phyloP scores from a whole-genome alignment of 2,329 filamentous ascomycete genomes.

The Tolypocladium amazonense region DNA sequence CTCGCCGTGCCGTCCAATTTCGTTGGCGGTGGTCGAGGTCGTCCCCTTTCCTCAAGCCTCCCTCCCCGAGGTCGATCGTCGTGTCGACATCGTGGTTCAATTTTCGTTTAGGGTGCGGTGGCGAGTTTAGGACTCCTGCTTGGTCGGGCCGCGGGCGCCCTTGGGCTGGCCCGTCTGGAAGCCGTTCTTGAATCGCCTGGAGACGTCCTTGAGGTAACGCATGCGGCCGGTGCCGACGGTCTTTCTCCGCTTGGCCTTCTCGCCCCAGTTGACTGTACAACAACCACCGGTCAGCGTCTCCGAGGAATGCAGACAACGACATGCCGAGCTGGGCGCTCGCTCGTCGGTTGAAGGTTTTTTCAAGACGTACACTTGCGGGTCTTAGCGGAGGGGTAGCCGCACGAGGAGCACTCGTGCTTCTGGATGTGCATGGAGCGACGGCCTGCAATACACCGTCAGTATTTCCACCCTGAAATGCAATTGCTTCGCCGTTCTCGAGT shows the following conservation, averaged over 20 bases:
- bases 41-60: neutral
- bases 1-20: neutral
- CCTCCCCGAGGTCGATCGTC: conserved; percentile 2
- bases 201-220: conserved; percentile 86
- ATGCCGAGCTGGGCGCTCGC: neutral
- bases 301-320: neutral
- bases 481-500: conserved; percentile 4
- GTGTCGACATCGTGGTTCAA: conserved; percentile 3
- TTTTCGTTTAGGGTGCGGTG: conserved; percentile 4
- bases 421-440: conserved; percentile 98
- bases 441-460: conserved; percentile 42
- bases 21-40: neutral
- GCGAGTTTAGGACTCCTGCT: conserved; percentile 11
- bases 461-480: conserved; percentile 1
- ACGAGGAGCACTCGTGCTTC: conserved; percentile 93
- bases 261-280: conserved; percentile 87
- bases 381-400: conserved; percentile 97
- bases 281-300: neutral
- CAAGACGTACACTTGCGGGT: conserved; percentile 87
- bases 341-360: neutral
- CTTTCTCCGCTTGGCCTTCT: conserved; percentile 99
- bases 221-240: conserved; percentile 94
- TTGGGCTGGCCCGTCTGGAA: conserved; percentile 89
- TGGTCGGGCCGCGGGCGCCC: conserved; percentile 46
- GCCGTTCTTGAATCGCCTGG: conserved; percentile 93